Evolutionary conservation across 2,329 filamentous ascomycete species (phyloP).

Genomic region (Aspergillus proliferans): DNA sequence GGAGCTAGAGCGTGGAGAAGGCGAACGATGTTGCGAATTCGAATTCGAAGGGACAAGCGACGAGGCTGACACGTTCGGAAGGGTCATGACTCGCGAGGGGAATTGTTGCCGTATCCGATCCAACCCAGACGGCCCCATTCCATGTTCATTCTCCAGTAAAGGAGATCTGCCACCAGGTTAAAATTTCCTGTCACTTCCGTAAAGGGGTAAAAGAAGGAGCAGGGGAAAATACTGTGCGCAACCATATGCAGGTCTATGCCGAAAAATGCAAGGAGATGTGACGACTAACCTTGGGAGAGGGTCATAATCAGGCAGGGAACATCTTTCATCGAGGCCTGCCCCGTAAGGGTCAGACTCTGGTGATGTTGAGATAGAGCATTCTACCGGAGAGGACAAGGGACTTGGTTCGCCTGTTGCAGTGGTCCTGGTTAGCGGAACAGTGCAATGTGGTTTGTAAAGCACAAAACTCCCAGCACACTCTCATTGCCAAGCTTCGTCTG

Average conservation of each 20-base stretch:
- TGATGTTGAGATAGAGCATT: constrained; percentile 27
- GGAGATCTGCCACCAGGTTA: constrained; percentile 56
- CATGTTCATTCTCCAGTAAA: constrained; percentile 83
- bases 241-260: background rate
- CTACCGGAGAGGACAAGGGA: constrained; percentile 34
- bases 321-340: constrained; percentile 59
- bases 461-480: background rate
- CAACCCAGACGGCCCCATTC: constrained; percentile 75
- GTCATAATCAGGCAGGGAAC: constrained; percentile 61
- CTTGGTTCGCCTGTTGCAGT: constrained; percentile 30
- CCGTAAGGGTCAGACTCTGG: constrained; percentile 31
- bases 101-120: constrained; percentile 89
- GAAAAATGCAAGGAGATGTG: constrained; percentile 13
- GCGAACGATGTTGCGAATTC: constrained; percentile 58
- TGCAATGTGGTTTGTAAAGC: background rate
- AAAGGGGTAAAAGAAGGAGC: background rate
- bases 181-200: constrained; percentile 5
- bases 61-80: constrained; percentile 57
- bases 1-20: constrained; percentile 62
- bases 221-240: background rate
- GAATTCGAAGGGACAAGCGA: constrained; percentile 52
- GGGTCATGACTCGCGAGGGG: constrained; percentile 57
- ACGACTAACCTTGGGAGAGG: constrained; percentile 63
- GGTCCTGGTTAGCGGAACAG: background rate
- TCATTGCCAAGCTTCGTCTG: background rate